Percentiles rank a stretch among this genome's conserved stretches.
Evolutionary conservation across 768 basidiomycete genomes (phyloP).

Genomic region (Tephrocybe sp.): DNA sequence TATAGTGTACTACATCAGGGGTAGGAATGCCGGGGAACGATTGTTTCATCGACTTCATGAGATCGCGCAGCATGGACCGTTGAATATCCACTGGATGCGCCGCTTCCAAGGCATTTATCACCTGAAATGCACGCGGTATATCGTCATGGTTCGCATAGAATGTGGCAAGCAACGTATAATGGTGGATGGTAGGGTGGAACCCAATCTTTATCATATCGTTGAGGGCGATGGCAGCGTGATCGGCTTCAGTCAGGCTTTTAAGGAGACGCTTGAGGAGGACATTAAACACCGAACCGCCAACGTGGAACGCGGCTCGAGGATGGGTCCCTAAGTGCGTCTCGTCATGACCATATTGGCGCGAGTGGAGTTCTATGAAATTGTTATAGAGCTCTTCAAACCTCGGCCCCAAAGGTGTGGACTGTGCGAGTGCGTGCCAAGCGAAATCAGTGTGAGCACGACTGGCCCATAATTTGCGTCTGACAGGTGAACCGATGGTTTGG

Average conservation of each 20-base stretch:
- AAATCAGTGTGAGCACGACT: constrained; percentile 30
- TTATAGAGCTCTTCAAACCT: constrained; percentile 41
- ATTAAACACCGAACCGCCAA: constrained; percentile 41
- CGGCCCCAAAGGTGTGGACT: constrained; percentile 17
- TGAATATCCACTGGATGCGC: constrained; percentile 8
- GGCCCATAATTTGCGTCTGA: constrained; percentile 33
- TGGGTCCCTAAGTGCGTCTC: background rate
- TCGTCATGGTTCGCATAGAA: constrained; percentile 43
- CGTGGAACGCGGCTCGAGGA: constrained; percentile 28
- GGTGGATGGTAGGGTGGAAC: constrained; percentile 43
- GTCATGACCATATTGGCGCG: background rate
- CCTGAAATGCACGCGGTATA: constrained; percentile 29
- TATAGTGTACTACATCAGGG: constrained; percentile 34
- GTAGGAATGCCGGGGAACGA: constrained; percentile 16
- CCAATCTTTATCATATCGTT: constrained; percentile 52
- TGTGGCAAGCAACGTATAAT: constrained; percentile 50
- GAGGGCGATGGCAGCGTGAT: constrained; percentile 39
- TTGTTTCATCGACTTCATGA: background rate
- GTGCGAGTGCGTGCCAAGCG: constrained; percentile 40
- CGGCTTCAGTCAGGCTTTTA: constrained; percentile 24
- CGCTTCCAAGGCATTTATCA: constrained; percentile 44
- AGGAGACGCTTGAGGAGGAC: constrained; percentile 49
- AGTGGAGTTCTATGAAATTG: constrained; percentile 26
- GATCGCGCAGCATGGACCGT: background rate
- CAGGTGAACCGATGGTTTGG: constrained; percentile 2